Conservation (phyloP, 2,329 filamentous ascomycete species). For the Huntiella abstrusa region DNA sequence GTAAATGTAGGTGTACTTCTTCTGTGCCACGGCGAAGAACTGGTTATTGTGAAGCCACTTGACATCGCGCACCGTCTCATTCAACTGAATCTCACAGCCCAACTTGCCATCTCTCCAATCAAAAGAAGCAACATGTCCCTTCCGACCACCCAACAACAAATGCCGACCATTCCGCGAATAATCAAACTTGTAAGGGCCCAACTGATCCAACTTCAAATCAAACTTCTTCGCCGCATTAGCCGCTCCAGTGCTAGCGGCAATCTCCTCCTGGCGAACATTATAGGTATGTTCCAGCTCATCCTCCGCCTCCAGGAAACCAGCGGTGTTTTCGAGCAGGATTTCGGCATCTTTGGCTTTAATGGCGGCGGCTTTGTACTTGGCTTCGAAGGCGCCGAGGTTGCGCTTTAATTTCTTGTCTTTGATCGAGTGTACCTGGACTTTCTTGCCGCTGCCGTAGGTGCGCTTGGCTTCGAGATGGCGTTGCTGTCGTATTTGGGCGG, state of each 20-base stretch:
- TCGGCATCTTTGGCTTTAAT: conserved; percentile 86
- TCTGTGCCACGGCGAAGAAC: conserved; percentile 86
- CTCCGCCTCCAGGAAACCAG: conserved; percentile 77
- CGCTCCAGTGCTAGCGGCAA: conserved; percentile 52
- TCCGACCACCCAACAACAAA: conserved; percentile 67
- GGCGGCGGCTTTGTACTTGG: conserved; percentile 63
- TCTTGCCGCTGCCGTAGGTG: conserved; percentile 67
- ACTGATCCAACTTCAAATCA: conserved; percentile 60
- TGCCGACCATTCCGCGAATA: conserved; percentile 82
- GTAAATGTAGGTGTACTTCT: conserved; percentile 95
- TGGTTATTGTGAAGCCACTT: conserved; percentile 92
- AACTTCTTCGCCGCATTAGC: conserved; percentile 87
- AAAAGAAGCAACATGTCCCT: conserved; percentile 90
- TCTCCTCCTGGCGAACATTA: conserved; percentile 77
- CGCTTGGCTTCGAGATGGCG: conserved; percentile 45
- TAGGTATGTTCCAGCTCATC: conserved; percentile 79
- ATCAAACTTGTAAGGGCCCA: conserved; percentile 77
- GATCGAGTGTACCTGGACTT: conserved; percentile 52
- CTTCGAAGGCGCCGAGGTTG: conserved; percentile 61
- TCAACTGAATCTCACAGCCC: conserved; percentile 76
- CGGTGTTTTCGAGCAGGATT: conserved; percentile 72
- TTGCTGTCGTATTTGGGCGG: conserved; percentile 30
- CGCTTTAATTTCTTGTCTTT: conserved; percentile 79
- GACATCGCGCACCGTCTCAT: conserved; percentile 76
- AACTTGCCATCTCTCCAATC: conserved; percentile 89